phyloP scores from a whole-genome alignment of 2,329 filamentous ascomycete genomes.

The Trichoderma asperellum region DNA sequence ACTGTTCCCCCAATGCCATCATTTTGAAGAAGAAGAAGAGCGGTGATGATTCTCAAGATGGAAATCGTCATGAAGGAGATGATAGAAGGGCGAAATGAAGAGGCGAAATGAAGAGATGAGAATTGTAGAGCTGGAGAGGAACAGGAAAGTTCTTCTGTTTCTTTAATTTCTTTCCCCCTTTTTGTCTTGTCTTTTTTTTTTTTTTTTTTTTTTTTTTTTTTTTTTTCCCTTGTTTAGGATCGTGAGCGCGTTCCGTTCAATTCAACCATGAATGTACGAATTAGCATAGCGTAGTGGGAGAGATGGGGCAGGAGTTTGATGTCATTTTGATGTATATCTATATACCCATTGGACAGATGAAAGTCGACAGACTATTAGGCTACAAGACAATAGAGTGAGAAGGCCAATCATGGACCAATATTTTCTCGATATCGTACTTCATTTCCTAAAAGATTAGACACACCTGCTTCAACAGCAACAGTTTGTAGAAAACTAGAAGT shows the following conservation, averaged over 20 bases:
- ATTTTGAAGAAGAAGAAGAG: constrained; percentile 9
- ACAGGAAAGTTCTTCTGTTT: not conserved
- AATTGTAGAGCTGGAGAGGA: not conserved
- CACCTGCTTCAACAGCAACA: not conserved
- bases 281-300: not conserved
- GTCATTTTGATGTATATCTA: not conserved
- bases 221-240: not conserved
- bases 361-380: not conserved
- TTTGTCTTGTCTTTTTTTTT: not conserved
- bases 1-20: constrained; percentile 35
- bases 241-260: not conserved
- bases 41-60: not conserved
- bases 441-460: not conserved
- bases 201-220: not conserved
- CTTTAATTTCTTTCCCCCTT: not conserved
- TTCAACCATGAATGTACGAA: not conserved
- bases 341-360: not conserved
- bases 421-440: not conserved
- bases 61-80: not conserved
- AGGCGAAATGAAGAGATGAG: not conserved
- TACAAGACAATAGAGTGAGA: not conserved
- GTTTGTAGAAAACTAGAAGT: not conserved
- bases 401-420: not conserved
- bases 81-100: not conserved
- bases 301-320: not conserved